A percentile compares a stretch with the other conserved stretches of the same genome.
Conservation (phyloP, 768 basidiomycete genomes). For the Lentinula lateritia region DNA sequence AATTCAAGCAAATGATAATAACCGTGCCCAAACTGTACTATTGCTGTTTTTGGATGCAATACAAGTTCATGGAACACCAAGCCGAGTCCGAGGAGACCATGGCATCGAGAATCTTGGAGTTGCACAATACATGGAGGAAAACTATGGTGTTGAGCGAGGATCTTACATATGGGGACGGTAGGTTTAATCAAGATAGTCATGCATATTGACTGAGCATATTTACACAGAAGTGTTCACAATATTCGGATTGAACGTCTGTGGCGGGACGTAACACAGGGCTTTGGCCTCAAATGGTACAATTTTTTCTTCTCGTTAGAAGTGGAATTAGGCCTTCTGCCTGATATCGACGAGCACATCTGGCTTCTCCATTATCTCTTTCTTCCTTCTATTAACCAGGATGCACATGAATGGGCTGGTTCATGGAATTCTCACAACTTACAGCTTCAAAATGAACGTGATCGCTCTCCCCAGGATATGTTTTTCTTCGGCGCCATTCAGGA, state of each 20-base stretch:
- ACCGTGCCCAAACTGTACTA: constrained; percentile 21
- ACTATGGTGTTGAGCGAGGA: constrained; percentile 9
- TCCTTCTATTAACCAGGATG: constrained; percentile 15
- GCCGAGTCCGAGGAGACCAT: constrained; percentile 20
- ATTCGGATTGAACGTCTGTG: constrained; percentile 18
- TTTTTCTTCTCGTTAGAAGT: constrained; percentile 20
- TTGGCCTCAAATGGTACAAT: constrained; percentile 23
- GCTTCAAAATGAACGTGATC: neutral
- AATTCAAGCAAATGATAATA: constrained; percentile 23
- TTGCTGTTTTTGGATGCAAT: constrained; percentile 12
- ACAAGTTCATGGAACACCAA: constrained; percentile 14
- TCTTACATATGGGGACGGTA: constrained; percentile 22
- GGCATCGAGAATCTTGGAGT: constrained; percentile 21
- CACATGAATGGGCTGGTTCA: constrained; percentile 17
- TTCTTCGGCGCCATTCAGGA: constrained; percentile 11
- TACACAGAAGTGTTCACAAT: constrained; percentile 8
- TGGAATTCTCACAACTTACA: constrained; percentile 23
- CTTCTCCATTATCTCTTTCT: constrained; percentile 24
- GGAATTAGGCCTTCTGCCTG: constrained; percentile 11
- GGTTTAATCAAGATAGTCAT: neutral
- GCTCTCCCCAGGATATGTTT: constrained; percentile 13
- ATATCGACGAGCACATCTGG: constrained; percentile 18
- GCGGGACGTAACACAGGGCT: constrained; percentile 19
- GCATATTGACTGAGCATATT: neutral
- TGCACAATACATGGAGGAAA: constrained; percentile 14